Conservation (phyloP, 768 basidiomycete genomes). For the Termitomyces sp. region DNA sequence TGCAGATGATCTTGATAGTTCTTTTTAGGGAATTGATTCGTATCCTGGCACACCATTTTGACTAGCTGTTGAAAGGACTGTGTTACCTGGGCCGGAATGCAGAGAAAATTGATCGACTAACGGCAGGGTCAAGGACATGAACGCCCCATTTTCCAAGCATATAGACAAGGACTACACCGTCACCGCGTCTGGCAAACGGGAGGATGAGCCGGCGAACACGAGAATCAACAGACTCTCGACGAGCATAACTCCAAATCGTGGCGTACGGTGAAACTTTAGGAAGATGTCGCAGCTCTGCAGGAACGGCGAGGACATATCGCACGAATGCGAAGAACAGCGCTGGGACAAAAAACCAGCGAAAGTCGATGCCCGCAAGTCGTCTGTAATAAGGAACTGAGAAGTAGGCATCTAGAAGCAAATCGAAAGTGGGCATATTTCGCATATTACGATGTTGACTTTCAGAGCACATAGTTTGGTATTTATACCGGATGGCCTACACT, state of each 20-base stretch:
- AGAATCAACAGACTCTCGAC: slow-evolving; percentile 26
- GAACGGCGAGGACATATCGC: slow-evolving; percentile 17
- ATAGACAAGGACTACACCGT: slow-evolving; percentile 31
- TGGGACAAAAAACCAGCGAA: slow-evolving; percentile 1
- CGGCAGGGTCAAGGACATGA: slow-evolving; percentile 31
- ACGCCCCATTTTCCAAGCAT: slow-evolving; percentile 35
- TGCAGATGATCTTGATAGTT: slow-evolving; percentile 27
- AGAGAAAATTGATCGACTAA: slow-evolving; percentile 7
- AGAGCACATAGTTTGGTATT: neutral
- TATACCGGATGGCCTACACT: neutral
- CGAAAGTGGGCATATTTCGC: slow-evolving; percentile 3
- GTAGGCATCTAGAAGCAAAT: slow-evolving; percentile 1
- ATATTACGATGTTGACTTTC: neutral
- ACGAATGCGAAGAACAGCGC: slow-evolving; percentile 1
- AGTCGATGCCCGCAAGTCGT: neutral
- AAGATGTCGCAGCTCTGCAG: slow-evolving; percentile 26
- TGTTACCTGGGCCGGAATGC: neutral
- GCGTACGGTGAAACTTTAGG: slow-evolving; percentile 26
- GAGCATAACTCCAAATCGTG: slow-evolving; percentile 26
- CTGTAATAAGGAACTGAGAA: slow-evolving; percentile 1
- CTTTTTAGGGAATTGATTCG: slow-evolving; percentile 20
- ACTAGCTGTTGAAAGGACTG: slow-evolving; percentile 15
- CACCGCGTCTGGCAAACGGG: slow-evolving; percentile 26
- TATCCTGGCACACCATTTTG: slow-evolving; percentile 19
- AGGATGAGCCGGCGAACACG: slow-evolving; percentile 27